Conservation (phyloP, 371 early-diverging fungal genomes). For the Mortierella sp. region DNA sequence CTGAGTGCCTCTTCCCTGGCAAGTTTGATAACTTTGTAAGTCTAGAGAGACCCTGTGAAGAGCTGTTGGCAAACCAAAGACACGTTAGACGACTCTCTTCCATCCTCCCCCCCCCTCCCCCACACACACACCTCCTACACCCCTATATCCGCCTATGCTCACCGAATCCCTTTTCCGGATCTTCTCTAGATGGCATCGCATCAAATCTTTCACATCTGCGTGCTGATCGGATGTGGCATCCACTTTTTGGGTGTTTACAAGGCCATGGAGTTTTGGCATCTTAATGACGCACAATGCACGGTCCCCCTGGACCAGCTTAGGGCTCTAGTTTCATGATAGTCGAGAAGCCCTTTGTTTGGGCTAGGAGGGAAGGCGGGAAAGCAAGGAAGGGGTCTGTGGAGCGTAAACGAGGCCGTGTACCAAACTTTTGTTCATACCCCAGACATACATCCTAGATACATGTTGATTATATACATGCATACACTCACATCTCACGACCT, state of each 20-base stretch:
- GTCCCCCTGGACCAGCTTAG: conserved; percentile 27
- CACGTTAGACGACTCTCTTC: not conserved
- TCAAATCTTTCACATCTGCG: conserved; percentile 92
- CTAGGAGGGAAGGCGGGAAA: too few relatives aligned
- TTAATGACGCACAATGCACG: conserved; percentile 16
- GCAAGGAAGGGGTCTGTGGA: too few relatives aligned
- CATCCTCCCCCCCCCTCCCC: too few relatives aligned
- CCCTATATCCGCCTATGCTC: not conserved
- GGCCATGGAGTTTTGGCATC: conserved; percentile 64
- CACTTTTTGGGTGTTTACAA: conserved; percentile 85
- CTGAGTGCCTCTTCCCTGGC: conserved; percentile 74
- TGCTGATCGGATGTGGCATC: conserved; percentile 78
- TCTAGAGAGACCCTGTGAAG: not conserved
- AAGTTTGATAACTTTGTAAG: conserved; percentile 73
- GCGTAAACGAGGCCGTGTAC: too few relatives aligned
- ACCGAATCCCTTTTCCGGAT: not conserved
- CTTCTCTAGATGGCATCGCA: conserved; percentile 76
- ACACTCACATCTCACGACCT: too few relatives aligned
- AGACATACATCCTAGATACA: too few relatives aligned
- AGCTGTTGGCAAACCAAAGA: not conserved
- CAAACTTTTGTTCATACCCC: too few relatives aligned
- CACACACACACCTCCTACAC: too few relatives aligned
- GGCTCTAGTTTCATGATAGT: too few relatives aligned
- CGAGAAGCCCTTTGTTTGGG: too few relatives aligned
- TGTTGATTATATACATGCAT: too few relatives aligned